These are phyloP conservation scores for Monilinia fructicola DNA, from an alignment of 2,329 filamentous ascomycete species.

Conservation along the genomic window DNA sequence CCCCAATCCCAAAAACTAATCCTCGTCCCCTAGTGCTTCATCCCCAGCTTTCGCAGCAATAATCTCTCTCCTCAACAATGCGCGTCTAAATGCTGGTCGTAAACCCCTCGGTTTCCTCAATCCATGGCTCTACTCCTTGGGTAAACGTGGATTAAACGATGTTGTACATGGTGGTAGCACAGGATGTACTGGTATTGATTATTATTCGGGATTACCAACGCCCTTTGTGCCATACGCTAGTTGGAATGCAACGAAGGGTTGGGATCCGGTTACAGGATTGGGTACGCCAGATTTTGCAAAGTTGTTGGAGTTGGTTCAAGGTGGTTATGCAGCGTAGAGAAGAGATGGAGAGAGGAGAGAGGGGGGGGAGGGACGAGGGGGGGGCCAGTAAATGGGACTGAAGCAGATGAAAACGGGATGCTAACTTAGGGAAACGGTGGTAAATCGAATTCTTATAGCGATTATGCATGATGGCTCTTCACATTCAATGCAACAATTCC, in stretches of 20 bases:
- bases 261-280: constrained; percentile 43
- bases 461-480: too few species aligned
- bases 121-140: constrained; percentile 56
- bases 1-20: constrained; percentile 8
- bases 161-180: constrained; percentile 43
- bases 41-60: constrained; percentile 59
- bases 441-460: too few species aligned
- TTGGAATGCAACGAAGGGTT: constrained; percentile 45
- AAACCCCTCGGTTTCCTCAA: constrained; percentile 55
- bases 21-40: constrained; percentile 46
- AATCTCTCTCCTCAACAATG: constrained; percentile 63
- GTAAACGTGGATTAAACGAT: constrained; percentile 51
- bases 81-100: constrained; percentile 51
- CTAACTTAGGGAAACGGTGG: too few species aligned
- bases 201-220: constrained; percentile 27
- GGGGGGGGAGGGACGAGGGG: too few species aligned
- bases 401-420: too few species aligned
- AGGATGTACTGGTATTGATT: constrained; percentile 40
- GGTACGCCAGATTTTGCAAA: constrained; percentile 39
- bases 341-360: background rate
- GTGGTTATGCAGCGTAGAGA: background rate
- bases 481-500: too few species aligned
- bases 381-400: too few species aligned
- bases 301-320: constrained; percentile 24
- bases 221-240: constrained; percentile 41